Conservation (phyloP, 192 early-diverging fungal genomes). For the Backusella liffmaniae region DNA sequence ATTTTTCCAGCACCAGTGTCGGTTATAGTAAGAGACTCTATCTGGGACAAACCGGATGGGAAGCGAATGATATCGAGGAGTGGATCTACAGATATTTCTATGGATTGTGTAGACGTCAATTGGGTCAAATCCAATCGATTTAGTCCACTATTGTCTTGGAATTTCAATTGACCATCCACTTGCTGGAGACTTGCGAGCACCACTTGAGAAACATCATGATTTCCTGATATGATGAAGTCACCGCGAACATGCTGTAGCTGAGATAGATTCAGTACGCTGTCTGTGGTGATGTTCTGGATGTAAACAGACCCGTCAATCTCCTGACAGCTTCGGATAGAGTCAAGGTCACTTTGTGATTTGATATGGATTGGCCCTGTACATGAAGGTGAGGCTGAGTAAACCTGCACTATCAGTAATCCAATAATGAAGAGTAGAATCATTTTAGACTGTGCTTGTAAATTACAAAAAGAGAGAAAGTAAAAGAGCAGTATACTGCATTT, state of each 20-base stretch:
- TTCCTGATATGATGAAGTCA: conserved; percentile 15
- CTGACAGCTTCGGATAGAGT: not conserved
- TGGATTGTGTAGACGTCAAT: conserved; percentile 12
- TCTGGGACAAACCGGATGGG: conserved; percentile 29
- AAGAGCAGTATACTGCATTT: not conserved
- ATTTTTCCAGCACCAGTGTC: conserved; percentile 26
- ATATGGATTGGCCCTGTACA: conserved; percentile 5
- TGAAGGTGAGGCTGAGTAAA: not conserved
- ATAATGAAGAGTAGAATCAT: not conserved
- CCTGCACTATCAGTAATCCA: not conserved
- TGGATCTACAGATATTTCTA: conserved; percentile 22
- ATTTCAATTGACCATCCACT: conserved; percentile 12
- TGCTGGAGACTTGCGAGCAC: conserved; percentile 16
- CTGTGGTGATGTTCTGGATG: conserved; percentile 2
- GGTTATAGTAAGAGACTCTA: conserved; percentile 24
- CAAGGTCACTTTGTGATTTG: not conserved
- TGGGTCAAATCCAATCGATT: conserved; percentile 18
- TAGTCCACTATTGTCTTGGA: conserved; percentile 18
- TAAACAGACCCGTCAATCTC: conserved; percentile 7
- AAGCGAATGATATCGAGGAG: conserved; percentile 20
- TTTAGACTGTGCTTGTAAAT: not conserved
- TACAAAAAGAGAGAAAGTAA: not conserved
- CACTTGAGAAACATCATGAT: conserved; percentile 14
- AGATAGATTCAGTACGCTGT: conserved; percentile 4
- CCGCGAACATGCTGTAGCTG: conserved; percentile 18